Base-by-base conservation (phyloP, 129 eudicot species). In the Cynara cardunculus region DNA sequence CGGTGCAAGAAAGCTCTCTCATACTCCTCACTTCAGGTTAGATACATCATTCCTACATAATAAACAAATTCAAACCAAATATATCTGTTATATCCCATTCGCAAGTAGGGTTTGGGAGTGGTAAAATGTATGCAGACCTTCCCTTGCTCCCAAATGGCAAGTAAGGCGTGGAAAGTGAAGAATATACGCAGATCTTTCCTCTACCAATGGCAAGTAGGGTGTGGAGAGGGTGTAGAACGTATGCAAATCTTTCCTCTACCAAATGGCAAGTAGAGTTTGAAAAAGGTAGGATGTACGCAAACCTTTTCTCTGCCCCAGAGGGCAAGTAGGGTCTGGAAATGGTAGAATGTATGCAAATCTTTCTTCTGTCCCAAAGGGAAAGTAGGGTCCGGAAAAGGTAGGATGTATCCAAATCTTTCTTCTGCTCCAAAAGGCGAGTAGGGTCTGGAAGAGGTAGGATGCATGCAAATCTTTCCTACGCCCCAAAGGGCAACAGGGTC, bases 1-100 rank as follows among this genome's bases (percentile, higher is more conserved):
- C 37, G 97, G 97, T 56, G 97, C 96, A 4, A 64, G 88, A 32
- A 93, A 93, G 86, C 91, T 93, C 26, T 69, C 81, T 69, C 96
- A 85, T 59, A 90, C 97, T 12, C 39, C 85, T 22, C 89, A 93
- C n/a, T 90, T 84, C 88, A 90, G 92, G 97, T 82, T 76, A 34
- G 72, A 56, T 56, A 18, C 65, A 56, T 56, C 5, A 56, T 56
- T 56, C 65, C n/a, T 18, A n/a, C 25, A 56, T 56, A n/a, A 56
- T 18, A 53, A 53, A 49, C 5, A 0, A 14, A 16, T 3, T 44
- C 22, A 49, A 16, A 18, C 65, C 1, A 56, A 56, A 56, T 56
- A n/a, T 56, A n/a, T 56, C 7, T 56, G 24, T 56, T 56, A 16
- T 53, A 3, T 53, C 22, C 1, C n/a, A 56, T 19, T 56, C 2